phyloP scores from a whole-genome alignment of 2,329 filamentous ascomycete genomes.

The Colletotrichum liaoningense region DNA sequence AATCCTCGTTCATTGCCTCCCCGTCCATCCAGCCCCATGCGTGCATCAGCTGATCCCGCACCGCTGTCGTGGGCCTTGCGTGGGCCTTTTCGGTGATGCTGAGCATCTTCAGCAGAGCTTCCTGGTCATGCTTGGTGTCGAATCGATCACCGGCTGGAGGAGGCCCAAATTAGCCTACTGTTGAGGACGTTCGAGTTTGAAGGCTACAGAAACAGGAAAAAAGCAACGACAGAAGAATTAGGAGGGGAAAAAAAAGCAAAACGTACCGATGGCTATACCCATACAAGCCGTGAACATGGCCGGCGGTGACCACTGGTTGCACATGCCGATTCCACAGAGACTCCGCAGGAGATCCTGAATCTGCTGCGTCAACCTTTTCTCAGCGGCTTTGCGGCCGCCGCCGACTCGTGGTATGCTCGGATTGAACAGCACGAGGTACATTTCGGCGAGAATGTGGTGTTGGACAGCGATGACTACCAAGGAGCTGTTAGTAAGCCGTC shows the following conservation, averaged over 20 bases:
- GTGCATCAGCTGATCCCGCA: slow-evolving; percentile 58
- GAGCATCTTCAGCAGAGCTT: slow-evolving; percentile 59
- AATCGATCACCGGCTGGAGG: slow-evolving; percentile 60
- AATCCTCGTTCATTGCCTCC: slow-evolving; percentile 30
- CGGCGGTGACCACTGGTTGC: slow-evolving; percentile 67
- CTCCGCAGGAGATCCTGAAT: slow-evolving; percentile 61
- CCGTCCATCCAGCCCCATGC: slow-evolving; percentile 59
- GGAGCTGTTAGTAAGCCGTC: slow-evolving; percentile 38
- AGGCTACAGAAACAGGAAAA: not conserved
- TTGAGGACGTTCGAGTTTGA: not conserved
- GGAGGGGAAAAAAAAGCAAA: not conserved
- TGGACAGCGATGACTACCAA: slow-evolving; percentile 66
- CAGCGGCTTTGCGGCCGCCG: slow-evolving; percentile 44
- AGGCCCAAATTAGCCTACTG: not conserved
- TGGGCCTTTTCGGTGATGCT: slow-evolving; percentile 60
- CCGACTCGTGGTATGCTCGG: slow-evolving; percentile 64
- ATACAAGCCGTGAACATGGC: slow-evolving; percentile 68
- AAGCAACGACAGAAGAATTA: not conserved
- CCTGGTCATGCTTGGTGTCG: slow-evolving; percentile 55
- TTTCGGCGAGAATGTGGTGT: slow-evolving; percentile 68
- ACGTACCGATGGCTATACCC: slow-evolving; percentile 55
- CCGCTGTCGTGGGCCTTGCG: slow-evolving; percentile 62
- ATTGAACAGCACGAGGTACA: slow-evolving; percentile 68
- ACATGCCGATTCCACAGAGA: slow-evolving; percentile 70
- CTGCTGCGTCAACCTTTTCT: slow-evolving; percentile 48